Evolutionary conservation across 208 protist species (phyloP).

Genomic region (Crithidia acanthocephali): DNA sequence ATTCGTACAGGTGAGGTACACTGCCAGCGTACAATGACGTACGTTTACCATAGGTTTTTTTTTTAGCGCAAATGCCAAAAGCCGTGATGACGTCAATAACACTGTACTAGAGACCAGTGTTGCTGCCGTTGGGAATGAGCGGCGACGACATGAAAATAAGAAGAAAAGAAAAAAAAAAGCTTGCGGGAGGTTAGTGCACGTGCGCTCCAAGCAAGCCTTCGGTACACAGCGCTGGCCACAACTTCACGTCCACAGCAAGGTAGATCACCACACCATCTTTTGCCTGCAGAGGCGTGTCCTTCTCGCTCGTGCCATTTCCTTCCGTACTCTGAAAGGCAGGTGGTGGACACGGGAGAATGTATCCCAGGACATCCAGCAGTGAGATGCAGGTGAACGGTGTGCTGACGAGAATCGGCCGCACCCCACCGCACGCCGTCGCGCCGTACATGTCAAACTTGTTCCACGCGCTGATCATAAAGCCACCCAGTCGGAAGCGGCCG

Average conservation of each 20-base stretch:
- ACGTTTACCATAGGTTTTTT: too few species aligned
- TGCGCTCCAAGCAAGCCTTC: constrained; percentile 8
- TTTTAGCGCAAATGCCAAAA: too few species aligned
- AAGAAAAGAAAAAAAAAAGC: too few species aligned
- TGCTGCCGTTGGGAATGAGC: too few species aligned
- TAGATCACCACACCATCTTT: constrained; percentile 23
- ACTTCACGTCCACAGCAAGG: neutral
- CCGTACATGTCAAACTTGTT: constrained; percentile 37
- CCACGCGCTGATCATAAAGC: constrained; percentile 40
- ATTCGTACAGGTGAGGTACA: too few species aligned
- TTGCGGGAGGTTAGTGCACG: constrained; percentile 3
- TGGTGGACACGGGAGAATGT: constrained; percentile 25
- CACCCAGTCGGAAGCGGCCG: constrained; percentile 14
- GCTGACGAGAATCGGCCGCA: constrained; percentile 21
- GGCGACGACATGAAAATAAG: too few species aligned
- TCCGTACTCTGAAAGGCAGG: too few species aligned
- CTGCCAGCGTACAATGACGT: too few species aligned
- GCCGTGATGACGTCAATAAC: too few species aligned
- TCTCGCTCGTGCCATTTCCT: neutral
- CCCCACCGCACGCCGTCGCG: constrained; percentile 14
- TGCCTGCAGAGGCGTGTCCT: neutral
- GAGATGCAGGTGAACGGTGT: constrained; percentile 38
- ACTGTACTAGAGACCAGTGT: too few species aligned
- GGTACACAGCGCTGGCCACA: constrained; percentile 24
- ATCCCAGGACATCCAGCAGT: constrained; percentile 33